Evolutionary conservation across 208 protist genomes (phyloP).

Genomic region (Leishmania martiniquensis): DNA sequence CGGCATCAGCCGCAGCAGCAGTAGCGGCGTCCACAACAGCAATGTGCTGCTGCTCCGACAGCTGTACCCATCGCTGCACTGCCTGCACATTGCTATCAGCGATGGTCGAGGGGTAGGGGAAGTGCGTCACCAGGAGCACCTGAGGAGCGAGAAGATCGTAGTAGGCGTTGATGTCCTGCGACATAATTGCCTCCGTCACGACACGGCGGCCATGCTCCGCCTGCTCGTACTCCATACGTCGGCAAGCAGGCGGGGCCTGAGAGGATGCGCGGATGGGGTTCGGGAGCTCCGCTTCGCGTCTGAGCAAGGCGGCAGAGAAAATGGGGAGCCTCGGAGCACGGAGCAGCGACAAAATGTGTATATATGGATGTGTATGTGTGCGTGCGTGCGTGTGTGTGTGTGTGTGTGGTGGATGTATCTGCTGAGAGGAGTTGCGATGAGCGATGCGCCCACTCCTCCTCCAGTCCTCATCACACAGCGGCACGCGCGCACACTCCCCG

Average conservation of each 20-base stretch:
- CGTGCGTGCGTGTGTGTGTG: too few relatives aligned
- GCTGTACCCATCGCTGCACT: slow-evolving; percentile 19
- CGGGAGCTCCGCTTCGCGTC: not conserved
- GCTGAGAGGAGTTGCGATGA: too few relatives aligned
- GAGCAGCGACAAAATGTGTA: too few relatives aligned
- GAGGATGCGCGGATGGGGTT: not conserved
- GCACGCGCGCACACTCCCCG: not conserved
- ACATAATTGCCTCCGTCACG: slow-evolving; percentile 48
- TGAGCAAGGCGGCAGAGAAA: not conserved
- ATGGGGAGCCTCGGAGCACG: too few relatives aligned
- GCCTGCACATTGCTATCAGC: slow-evolving; percentile 30
- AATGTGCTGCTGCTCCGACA: slow-evolving; percentile 15
- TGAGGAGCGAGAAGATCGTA: slow-evolving; percentile 68
- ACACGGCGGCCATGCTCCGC: slow-evolving; percentile 66
- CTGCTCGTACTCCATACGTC: slow-evolving; percentile 85
- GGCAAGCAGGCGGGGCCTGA: not conserved
- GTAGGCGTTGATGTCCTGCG: slow-evolving; percentile 71
- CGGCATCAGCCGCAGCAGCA: not conserved
- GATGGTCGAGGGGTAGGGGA: slow-evolving; percentile 55
- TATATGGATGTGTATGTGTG: too few relatives aligned
- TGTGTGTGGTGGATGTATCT: too few relatives aligned
- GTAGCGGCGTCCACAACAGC: not conserved
- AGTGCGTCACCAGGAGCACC: slow-evolving; percentile 72
- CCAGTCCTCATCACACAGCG: not conserved
- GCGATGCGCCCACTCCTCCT: too few relatives aligned